phyloP scores from a whole-genome alignment of 2,329 filamentous ascomycete genomes.

The Pseudocercospora fuligena region DNA sequence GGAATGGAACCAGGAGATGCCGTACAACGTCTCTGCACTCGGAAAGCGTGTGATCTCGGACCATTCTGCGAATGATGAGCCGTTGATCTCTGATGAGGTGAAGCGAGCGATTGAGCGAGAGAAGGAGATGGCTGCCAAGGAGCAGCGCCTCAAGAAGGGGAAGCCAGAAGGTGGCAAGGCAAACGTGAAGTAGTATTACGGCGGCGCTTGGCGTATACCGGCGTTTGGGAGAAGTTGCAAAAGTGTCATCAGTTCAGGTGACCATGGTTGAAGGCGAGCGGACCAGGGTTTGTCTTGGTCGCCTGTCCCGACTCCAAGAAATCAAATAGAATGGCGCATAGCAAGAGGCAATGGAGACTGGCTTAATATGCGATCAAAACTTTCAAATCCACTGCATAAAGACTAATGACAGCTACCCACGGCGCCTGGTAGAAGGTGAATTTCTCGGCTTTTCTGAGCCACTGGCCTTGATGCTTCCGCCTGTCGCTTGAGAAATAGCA shows the following conservation, averaged over 20 bases:
- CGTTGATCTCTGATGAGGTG: neutral
- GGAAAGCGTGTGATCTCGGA: neutral
- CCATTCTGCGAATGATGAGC: neutral
- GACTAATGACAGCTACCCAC: constrained; percentile 26
- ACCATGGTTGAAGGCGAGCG: neutral
- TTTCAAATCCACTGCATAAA: neutral
- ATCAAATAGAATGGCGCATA: neutral
- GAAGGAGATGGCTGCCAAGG: constrained; percentile 15
- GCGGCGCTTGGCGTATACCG: constrained; percentile 26
- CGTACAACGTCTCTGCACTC: neutral
- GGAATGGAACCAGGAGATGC: neutral
- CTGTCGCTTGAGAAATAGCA: constrained; percentile 39
- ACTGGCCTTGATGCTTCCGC: constrained; percentile 33
- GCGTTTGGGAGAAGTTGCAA: constrained; percentile 2
- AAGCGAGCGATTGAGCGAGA: constrained; percentile 8
- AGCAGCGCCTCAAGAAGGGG: constrained; percentile 7
- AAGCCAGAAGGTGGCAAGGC: constrained; percentile 7
- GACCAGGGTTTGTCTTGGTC: neutral
- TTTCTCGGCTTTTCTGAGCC: constrained; percentile 46
- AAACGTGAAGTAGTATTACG: constrained; percentile 19
- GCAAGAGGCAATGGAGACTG: neutral
- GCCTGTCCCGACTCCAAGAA: neutral
- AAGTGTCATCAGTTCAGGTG: neutral
- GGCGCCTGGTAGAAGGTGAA: constrained; percentile 39
- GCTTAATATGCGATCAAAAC: neutral